phyloP scores from a whole-genome alignment of 139 green algal genomes.

The Chlamydomonas incerta region DNA sequence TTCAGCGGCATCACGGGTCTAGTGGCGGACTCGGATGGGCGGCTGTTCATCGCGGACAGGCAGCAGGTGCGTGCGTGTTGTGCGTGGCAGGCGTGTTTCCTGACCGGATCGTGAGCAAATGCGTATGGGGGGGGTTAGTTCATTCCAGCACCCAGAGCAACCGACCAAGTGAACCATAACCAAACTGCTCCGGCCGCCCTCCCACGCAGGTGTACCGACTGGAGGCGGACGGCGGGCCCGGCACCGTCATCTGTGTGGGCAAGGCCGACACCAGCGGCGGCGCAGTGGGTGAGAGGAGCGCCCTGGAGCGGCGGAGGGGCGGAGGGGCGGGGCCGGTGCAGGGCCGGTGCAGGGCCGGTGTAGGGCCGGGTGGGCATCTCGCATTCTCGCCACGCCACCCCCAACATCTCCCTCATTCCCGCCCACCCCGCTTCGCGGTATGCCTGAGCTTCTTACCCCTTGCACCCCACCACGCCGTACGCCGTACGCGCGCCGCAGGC shows the following conservation, averaged over 20 bases:
- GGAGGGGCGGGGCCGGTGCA: not conserved
- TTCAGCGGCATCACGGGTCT: slow-evolving; percentile 17
- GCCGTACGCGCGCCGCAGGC: not conserved
- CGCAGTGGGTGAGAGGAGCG: not conserved
- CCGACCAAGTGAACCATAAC: no score
- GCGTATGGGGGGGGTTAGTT: no score
- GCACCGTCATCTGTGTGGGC: not conserved
- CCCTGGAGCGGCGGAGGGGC: not conserved
- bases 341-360: not conserved
- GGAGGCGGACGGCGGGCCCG: slow-evolving; percentile 6
- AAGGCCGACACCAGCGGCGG: slow-evolving; percentile 29
- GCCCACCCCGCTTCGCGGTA: not conserved
- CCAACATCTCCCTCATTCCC: not conserved
- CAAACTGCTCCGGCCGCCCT: no score
- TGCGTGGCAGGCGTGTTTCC: no score
- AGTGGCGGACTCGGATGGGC: not conserved
- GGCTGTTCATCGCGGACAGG: slow-evolving; percentile 13
- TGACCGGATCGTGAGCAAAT: no score
- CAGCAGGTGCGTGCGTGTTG: not conserved
- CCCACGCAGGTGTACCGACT: not conserved
- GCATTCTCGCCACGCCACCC: no score
- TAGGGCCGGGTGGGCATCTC: no score
- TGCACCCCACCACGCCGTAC: not conserved
- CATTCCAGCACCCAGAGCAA: no score
- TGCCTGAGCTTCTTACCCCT: no score